Evolutionary conservation across 441 rosid species (phyloP).

Genomic region (Bruguiera hainesii): DNA sequence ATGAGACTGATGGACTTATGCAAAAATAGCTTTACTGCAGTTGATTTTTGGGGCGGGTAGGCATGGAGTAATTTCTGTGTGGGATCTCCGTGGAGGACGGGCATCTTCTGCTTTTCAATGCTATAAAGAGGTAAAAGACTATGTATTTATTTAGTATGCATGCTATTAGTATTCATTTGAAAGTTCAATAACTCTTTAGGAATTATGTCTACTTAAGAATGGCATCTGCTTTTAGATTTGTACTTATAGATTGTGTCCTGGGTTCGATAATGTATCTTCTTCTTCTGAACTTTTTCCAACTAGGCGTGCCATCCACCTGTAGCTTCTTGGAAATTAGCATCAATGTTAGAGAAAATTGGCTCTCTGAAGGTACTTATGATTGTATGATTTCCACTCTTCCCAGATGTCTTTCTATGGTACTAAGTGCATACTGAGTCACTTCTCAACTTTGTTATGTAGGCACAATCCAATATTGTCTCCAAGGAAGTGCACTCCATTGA

Average conservation of each 20-base stretch:
- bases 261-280: neutral
- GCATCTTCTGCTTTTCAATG: constrained; percentile 58
- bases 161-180: too few species aligned
- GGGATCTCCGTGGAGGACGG: constrained; percentile 97
- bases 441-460: constrained; percentile 43
- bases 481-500: constrained; percentile 80
- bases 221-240: too few species aligned
- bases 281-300: constrained; percentile 14
- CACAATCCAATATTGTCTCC: constrained; percentile 73
- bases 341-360: constrained; percentile 61
- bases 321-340: constrained; percentile 55
- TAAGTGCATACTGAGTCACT: neutral
- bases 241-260: too few species aligned
- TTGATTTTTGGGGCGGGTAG: constrained; percentile 75
- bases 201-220: too few species aligned
- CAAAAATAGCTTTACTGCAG: constrained; percentile 27
- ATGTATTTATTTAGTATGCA: too few species aligned
- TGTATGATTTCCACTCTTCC: neutral
- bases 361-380: constrained; percentile 55
- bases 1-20: neutral
- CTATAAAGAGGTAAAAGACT: constrained; percentile 53
- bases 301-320: constrained; percentile 59
- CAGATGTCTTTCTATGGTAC: neutral
- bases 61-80: constrained; percentile 62
- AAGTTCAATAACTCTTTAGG: too few species aligned